Evolutionary conservation across 768 basidiomycete species (phyloP), one percentile per base, ranked within the genome.

Genomic region (Trametes sanguinea): DNA sequence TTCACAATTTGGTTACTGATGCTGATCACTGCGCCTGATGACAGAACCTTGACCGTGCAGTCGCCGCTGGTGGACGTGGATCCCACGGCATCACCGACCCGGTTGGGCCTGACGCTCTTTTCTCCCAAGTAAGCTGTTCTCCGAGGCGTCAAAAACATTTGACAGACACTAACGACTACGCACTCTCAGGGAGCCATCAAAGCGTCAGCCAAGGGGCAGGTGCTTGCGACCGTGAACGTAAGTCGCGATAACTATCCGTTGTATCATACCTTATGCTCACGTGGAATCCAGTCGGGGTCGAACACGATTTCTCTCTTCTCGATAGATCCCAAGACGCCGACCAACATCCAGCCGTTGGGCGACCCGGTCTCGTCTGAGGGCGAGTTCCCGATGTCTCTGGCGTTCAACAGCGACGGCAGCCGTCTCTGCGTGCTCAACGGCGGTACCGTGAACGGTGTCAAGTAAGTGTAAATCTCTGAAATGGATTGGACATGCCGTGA

Each of bases 361-460:
- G 54, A 57, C 17, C 69, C 71, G 29, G 61, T 69, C 46, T 62
- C 65, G 14, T 64, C 67, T n/a, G 65, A 51, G 22, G 72, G 72
- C 37, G 70, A 72, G 47, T 72, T 72, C 64, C 71, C 71, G 13
- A 65, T 73, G 46, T 66, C 71, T 7, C 58, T 72, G 54, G 67
- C 68, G 16, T 60, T 67, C 43, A 67, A 65, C 51, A 51, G 17
- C 35, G 53, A 57, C 39, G 65, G 65, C 48, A 58, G 4, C 53
- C 52, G 51, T 29, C 53, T 64, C 17, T 67, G 65, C 30, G 54
- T 74, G 2, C 72, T 81, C 35, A 82, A 81, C 67, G 77, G 80
- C 32, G 81, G 81, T 13, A 69, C 69, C 13, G 64, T 77, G 37
- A 81, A 81, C 64, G 77, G 79, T 43, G 78, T 82, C 59, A 76